A percentile compares a stretch with the other conserved stretches of the same genome.
phyloP scores from a whole-genome alignment of 768 basidiomycete genomes.

The Agaricus subrufescens region DNA sequence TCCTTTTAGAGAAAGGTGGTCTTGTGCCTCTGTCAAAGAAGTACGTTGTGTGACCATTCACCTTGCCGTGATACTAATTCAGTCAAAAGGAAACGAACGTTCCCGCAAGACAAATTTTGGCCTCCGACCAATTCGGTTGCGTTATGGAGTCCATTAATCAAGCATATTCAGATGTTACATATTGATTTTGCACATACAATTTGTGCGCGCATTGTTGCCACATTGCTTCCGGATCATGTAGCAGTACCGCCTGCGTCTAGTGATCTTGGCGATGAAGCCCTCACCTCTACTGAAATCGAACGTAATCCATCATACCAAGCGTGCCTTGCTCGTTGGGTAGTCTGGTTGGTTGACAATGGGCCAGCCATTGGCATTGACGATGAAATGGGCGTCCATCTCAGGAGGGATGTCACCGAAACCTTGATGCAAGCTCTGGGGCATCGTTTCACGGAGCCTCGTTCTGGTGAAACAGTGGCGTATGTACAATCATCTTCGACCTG shows the following conservation, averaged over 20 bases:
- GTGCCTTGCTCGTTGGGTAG: conserved; percentile 67
- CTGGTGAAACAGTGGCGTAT: conserved; percentile 29
- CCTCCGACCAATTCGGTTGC: conserved; percentile 50
- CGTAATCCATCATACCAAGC: conserved; percentile 43
- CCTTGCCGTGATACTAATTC: conserved; percentile 42
- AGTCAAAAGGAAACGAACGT: conserved; percentile 49
- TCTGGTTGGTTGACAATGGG: conserved; percentile 51
- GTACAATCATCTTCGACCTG: conserved; percentile 1
- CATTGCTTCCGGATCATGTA: conserved; percentile 20
- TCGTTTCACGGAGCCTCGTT: conserved; percentile 13
- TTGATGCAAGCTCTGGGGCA: conserved; percentile 49
- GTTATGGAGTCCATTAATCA: conserved; percentile 64
- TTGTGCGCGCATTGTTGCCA: conserved; percentile 36
- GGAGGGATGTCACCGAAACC: conserved; percentile 37
- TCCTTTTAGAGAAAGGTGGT: conserved; percentile 62
- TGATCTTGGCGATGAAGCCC: conserved; percentile 1
- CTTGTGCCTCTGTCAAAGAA: conserved; percentile 83
- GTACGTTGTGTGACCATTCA: conserved; percentile 35
- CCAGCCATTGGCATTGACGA: conserved; percentile 16
- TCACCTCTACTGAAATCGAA: conserved; percentile 12
- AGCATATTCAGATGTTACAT: conserved; percentile 54
- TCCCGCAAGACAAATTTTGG: conserved; percentile 33
- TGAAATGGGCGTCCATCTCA: conserved; percentile 32
- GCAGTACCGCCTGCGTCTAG: neutral
- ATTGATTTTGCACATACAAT: conserved; percentile 47